These are phyloP conservation scores for Alloteropsis angusta DNA, from an alignment of 202 grass and related monocot species.

Conservation along the genomic window DNA sequence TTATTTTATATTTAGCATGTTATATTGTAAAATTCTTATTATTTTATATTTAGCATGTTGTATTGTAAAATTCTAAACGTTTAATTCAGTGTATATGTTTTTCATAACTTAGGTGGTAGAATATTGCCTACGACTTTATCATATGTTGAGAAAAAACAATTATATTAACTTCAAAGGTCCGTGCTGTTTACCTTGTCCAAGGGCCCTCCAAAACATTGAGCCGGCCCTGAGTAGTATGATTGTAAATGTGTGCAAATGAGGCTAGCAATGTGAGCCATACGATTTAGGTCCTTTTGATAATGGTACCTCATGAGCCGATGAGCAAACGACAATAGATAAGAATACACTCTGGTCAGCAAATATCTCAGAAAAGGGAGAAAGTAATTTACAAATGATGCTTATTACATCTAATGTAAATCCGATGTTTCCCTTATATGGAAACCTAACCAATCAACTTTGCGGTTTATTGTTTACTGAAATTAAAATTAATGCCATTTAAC, in stretches of 20 bases:
- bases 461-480: not conserved
- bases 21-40: no score
- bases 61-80: no score
- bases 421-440: not conserved
- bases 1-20: no score
- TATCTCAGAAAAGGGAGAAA: not conserved
- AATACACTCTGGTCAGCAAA: not conserved
- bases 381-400: not conserved
- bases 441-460: no score
- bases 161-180: no score
- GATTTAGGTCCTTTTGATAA: not conserved
- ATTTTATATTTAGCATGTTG: no score
- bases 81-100: no score
- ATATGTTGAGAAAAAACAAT: no score
- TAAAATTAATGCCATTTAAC: not conserved
- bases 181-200: no score
- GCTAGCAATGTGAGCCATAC: not conserved
- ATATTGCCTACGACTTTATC: no score
- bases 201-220: no score
- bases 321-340: not conserved
- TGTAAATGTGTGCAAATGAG: not conserved
- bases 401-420: not conserved
- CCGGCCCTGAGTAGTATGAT: not conserved
- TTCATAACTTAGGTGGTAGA: no score
- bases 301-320: not conserved